These are phyloP conservation scores for Pseudogymnoascus sp. DNA, from an alignment of 2,329 filamentous ascomycete genomes.

Conservation along the genomic window DNA sequence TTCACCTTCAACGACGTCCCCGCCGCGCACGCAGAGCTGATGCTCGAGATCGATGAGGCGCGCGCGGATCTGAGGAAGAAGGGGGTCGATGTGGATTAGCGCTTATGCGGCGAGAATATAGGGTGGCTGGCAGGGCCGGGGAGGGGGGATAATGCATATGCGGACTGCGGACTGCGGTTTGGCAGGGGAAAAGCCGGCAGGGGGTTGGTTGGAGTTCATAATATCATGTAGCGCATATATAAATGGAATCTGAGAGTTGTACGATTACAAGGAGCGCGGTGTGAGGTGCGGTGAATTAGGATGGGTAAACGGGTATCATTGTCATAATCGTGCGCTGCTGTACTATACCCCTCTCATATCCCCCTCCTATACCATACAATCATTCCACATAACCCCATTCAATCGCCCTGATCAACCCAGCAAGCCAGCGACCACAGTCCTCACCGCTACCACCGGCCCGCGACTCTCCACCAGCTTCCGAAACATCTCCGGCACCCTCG, in stretches of 20 bases:
- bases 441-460: slow-evolving; percentile 51
- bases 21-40: slow-evolving; percentile 80
- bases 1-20: slow-evolving; percentile 96
- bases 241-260: background rate
- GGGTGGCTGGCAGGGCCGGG: background rate
- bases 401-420: slow-evolving; percentile 14
- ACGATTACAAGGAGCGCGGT: background rate
- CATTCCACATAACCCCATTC: background rate
- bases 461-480: slow-evolving; percentile 48
- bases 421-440: slow-evolving; percentile 53
- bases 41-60: slow-evolving; percentile 73
- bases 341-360: background rate
- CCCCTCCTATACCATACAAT: background rate
- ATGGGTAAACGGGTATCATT: slow-evolving; percentile 4
- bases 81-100: slow-evolving; percentile 54
- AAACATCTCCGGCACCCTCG: slow-evolving; percentile 54
- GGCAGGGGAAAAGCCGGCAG: background rate
- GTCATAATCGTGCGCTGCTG: background rate
- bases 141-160: background rate
- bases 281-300: background rate
- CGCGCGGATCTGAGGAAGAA: slow-evolving; percentile 64
- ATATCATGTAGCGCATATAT: slow-evolving; percentile 2
- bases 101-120: background rate
- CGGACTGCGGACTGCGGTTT: background rate
- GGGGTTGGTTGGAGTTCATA: slow-evolving; percentile 1